Base-by-base conservation (phyloP, 2,329 filamentous ascomycete genomes). In the Leptographium galeiforme region DNA sequence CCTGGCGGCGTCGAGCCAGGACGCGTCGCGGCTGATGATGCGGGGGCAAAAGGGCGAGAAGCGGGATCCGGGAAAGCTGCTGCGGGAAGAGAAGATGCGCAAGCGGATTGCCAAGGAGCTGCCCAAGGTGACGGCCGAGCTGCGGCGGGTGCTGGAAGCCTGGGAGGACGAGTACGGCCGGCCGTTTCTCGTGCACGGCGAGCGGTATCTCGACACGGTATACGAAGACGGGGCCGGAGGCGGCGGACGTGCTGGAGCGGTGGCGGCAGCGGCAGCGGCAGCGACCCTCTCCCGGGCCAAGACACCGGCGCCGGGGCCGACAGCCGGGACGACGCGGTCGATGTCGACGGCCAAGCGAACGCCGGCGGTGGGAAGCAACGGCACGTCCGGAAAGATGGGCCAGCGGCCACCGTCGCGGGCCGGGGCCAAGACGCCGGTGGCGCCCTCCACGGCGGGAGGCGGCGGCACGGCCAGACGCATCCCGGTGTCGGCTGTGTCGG, bases 51-150 rank as follows among this genome's bases (percentile, higher is more conserved):
- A 95, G 71, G 91, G 91, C 53, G 91, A 97, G 71, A 88, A 84
- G 68, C 87, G 94, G 58, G 93, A 98, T 64, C 93, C 93, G 3
- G 91, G 89, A 50, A 93, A 95, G 70, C 76, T 98, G 16, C 75
- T 98, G 51, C 80, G 93, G 34, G 93, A 98, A 65, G 93, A 98
- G 71, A 98, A 97, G 77, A 95, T 95, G 88, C 83, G 93, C 56
- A 98, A 98, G 78, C 80, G 90, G 55, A 96, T 98, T 57, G 79
- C 90, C 32, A 98, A 97, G 68, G 93, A 98, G 64, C 74, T 98
- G 34, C 93, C 93, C 53, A 97, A 95, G 72, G 77, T 98, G 45
- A 84, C 91, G 55, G 78, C 77, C 0, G 89, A 97, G n/a, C 71
- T 98, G 55, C 79, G 80, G 59, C 91, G 84, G 66, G 76, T 79